phyloP scores from a whole-genome alignment of 805 yeast species.

The Saturnispora kantuleensis region DNA sequence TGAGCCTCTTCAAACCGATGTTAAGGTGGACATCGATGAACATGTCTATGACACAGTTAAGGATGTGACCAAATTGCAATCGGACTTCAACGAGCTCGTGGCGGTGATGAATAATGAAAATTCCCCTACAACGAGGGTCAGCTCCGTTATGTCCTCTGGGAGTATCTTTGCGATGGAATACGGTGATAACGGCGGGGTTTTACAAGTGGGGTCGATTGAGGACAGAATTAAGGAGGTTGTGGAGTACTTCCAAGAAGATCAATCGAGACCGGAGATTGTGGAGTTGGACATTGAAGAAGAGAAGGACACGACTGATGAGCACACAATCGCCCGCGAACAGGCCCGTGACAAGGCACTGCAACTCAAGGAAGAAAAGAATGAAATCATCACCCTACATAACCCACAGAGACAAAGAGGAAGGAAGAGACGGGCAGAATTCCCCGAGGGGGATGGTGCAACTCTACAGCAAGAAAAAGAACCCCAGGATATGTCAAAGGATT shows the following conservation, averaged over 20 bases:
- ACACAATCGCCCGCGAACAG: not conserved
- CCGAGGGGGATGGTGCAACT: slow-evolving; percentile 1
- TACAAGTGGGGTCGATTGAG: slow-evolving; percentile 9
- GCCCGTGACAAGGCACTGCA: not conserved
- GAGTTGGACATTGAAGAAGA: slow-evolving; percentile 14
- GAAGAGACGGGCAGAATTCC: not conserved
- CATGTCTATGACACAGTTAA: slow-evolving; percentile 16
- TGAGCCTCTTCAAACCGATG: slow-evolving; percentile 1
- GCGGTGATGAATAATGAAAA: slow-evolving; percentile 4
- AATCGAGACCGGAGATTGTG: slow-evolving; percentile 9
- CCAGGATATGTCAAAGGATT: slow-evolving; percentile 17
- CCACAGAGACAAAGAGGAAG: slow-evolving; percentile 13
- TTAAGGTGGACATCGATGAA: slow-evolving; percentile 13
- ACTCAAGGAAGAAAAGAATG: slow-evolving; percentile 19
- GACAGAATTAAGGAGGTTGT: slow-evolving; percentile 15
- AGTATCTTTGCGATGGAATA: slow-evolving; percentile 16
- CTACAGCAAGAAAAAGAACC: slow-evolving; percentile 15
- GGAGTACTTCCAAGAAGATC: slow-evolving; percentile 12
- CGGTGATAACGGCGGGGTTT: slow-evolving; percentile 13
- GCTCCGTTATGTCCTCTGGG: not conserved
- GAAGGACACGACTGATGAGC: slow-evolving; percentile 10
- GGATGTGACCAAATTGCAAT: slow-evolving; percentile 19
- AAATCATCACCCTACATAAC: slow-evolving; percentile 25
- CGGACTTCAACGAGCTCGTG: slow-evolving; percentile 12
- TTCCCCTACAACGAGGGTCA: not conserved